Evolutionary conservation across 2,329 filamentous ascomycete species (phyloP).

Genomic region (Exophiala sideris): DNA sequence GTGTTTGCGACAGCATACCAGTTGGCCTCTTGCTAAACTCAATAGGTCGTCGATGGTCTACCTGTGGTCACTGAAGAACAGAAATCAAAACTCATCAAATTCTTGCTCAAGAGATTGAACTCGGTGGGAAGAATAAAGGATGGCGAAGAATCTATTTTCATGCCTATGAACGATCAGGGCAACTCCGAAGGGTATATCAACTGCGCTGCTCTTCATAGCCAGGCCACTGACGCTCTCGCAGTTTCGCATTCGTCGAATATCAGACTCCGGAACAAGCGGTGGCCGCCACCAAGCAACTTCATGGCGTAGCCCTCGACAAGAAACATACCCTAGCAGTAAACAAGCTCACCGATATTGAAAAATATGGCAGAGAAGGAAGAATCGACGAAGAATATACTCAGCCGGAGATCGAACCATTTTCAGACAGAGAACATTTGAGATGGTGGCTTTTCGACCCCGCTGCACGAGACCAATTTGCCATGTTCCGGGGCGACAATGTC

Average conservation of each 20-base stretch:
- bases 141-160: slow-evolving; percentile 82
- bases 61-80: slow-evolving; percentile 85
- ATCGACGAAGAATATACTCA: slow-evolving; percentile 86
- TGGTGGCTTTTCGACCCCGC: slow-evolving; percentile 89
- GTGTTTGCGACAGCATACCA: neutral
- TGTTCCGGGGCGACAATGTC: slow-evolving; percentile 88
- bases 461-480: slow-evolving; percentile 90
- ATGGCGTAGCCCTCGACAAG: slow-evolving; percentile 87
- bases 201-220: neutral
- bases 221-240: slow-evolving; percentile 36
- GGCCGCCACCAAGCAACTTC: slow-evolving; percentile 82
- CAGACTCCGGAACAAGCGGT: slow-evolving; percentile 84
- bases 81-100: slow-evolving; percentile 93
- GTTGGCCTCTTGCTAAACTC: slow-evolving; percentile 4
- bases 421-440: slow-evolving; percentile 88
- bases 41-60: slow-evolving; percentile 78
- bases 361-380: slow-evolving; percentile 88
- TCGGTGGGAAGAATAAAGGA: slow-evolving; percentile 67
- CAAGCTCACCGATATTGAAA: slow-evolving; percentile 97
- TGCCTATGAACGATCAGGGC: slow-evolving; percentile 86
- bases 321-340: slow-evolving; percentile 94
- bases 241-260: slow-evolving; percentile 97
- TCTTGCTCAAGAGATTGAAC: slow-evolving; percentile 89
- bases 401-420: slow-evolving; percentile 78
- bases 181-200: slow-evolving; percentile 73